These are phyloP conservation scores for Daldinia decipiens DNA, from an alignment of 495 filamentous ascomycete species.

Conservation along the genomic window DNA sequence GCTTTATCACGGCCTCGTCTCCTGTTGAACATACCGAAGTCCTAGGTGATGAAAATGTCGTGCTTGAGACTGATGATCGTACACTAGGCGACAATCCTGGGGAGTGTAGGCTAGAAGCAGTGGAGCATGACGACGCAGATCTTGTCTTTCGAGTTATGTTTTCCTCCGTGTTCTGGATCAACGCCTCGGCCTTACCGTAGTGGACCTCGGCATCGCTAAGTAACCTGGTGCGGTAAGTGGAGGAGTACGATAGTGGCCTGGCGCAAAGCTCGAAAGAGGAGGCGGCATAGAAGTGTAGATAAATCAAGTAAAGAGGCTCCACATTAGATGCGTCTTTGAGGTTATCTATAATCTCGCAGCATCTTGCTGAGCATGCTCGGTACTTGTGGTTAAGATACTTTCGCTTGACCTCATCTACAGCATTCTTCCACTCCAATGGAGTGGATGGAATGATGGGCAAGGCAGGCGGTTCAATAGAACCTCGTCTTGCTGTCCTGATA, in stretches of 20 bases:
- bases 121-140: slow-evolving; percentile 49
- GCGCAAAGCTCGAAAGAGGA: slow-evolving; percentile 63
- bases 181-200: slow-evolving; percentile 56
- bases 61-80: slow-evolving; percentile 53
- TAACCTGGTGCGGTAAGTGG: slow-evolving; percentile 56
- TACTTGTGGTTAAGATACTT: slow-evolving; percentile 57
- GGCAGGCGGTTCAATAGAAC: slow-evolving; percentile 16
- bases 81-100: slow-evolving; percentile 58
- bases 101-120: slow-evolving; percentile 56
- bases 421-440: slow-evolving; percentile 54
- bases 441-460: slow-evolving; percentile 33
- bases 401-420: slow-evolving; percentile 58
- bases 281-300: slow-evolving; percentile 65
- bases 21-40: slow-evolving; percentile 56
- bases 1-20: slow-evolving; percentile 40
- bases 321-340: slow-evolving; percentile 53
- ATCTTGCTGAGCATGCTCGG: slow-evolving; percentile 58
- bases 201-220: slow-evolving; percentile 60
- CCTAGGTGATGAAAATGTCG: slow-evolving; percentile 55
- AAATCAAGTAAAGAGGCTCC: slow-evolving; percentile 62
- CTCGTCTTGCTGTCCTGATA: slow-evolving; percentile 16
- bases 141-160: slow-evolving; percentile 48
- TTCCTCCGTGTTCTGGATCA: slow-evolving; percentile 54
- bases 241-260: slow-evolving; percentile 56
- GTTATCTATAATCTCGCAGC: slow-evolving; percentile 58